phyloP scores from a whole-genome alignment of 352 stramenopile species.

The Halophytophthora polymorphica region DNA sequence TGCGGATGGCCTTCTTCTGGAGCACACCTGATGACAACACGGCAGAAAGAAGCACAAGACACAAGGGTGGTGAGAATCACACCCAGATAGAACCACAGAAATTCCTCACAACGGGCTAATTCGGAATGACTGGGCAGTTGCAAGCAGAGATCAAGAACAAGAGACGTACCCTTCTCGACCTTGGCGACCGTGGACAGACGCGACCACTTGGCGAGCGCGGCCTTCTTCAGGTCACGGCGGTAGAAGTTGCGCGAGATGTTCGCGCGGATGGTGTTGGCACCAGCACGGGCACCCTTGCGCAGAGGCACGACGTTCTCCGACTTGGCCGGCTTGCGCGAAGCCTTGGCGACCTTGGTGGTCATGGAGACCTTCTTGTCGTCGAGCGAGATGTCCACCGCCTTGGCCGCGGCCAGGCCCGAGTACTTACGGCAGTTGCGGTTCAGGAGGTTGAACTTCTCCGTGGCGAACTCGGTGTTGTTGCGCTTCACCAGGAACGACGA shows the following conservation, averaged over 20 bases:
- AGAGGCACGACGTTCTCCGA: constrained; percentile 69
- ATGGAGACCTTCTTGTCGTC: constrained; percentile 86
- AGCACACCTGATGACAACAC: constrained; percentile 43
- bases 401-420: constrained; percentile 92
- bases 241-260: constrained; percentile 90
- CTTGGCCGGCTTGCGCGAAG: constrained; percentile 66
- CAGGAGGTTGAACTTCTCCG: constrained; percentile 95
- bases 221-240: constrained; percentile 83
- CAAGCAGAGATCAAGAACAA: no score
- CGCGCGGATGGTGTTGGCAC: constrained; percentile 83
- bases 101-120: no score
- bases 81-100: background rate
- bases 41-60: background rate
- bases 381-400: constrained; percentile 90
- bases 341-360: constrained; percentile 82
- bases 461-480: constrained; percentile 86
- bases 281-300: constrained; percentile 79
- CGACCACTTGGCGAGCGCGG: constrained; percentile 83
- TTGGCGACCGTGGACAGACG: constrained; percentile 84
- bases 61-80: constrained; percentile 1
- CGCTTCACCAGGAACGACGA: constrained; percentile 96
- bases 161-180: constrained; percentile 83
- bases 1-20: constrained; percentile 81
- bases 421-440: constrained; percentile 97
- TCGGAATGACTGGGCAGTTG: no score